These are phyloP conservation scores for Groenewaldozyma salmanticensis DNA, from an alignment of 805 yeast genomes.

Conservation along the genomic window DNA sequence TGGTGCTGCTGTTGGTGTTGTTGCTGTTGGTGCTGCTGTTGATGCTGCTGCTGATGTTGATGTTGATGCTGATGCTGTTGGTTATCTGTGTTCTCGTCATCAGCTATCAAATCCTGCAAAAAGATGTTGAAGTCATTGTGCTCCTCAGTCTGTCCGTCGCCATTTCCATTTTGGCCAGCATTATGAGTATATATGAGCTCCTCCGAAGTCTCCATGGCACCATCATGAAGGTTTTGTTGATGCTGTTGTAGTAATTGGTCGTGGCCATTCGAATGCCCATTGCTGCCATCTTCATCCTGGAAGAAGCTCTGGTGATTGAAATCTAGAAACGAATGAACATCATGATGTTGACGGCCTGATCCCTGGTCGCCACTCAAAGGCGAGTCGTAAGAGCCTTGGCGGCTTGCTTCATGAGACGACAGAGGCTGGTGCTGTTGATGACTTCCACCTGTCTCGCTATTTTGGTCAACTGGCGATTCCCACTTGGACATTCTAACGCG, in stretches of 20 bases:
- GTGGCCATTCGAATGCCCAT: not conserved
- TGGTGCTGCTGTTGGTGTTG: slow-evolving; percentile 1
- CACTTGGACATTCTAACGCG: not conserved
- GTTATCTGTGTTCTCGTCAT: not conserved
- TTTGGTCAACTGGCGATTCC: not conserved
- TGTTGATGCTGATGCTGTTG: not conserved
- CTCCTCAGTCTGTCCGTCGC: not conserved
- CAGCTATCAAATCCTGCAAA: slow-evolving; percentile 1
- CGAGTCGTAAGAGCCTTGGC: not conserved
- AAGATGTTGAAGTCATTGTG: not conserved
- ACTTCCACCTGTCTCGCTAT: not conserved
- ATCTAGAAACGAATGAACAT: not conserved
- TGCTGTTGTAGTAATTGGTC: not conserved
- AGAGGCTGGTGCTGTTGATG: too few species aligned
- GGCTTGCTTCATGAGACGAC: too few species aligned
- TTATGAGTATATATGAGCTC: not conserved
- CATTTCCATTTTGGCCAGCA: not conserved
- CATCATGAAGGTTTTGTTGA: too few species aligned
- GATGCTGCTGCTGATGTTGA: not conserved
- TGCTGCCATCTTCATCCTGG: not conserved
- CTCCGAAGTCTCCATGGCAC: too few species aligned
- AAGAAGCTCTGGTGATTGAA: not conserved
- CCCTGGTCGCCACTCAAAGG: not conserved
- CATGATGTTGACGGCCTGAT: too few species aligned
- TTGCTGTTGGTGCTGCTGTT: not conserved